Base-by-base conservation (phyloP, 2,329 filamentous ascomycete species). In the Botryotinia convoluta region DNA sequence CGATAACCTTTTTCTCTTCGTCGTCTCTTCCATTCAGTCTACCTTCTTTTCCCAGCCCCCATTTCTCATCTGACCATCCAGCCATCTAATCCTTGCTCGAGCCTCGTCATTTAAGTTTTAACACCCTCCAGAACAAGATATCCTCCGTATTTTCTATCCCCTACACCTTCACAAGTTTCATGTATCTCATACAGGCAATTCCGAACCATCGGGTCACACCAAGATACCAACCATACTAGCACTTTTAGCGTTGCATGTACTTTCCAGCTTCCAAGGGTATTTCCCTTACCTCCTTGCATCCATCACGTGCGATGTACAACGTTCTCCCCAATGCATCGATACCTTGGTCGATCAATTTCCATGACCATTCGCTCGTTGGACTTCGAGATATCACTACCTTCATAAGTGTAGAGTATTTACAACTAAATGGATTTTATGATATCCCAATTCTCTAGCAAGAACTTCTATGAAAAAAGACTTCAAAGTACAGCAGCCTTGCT, bases 181-280 rank as follows among this genome's bases (percentile, higher is more conserved):
- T 20, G 45, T 32, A 65, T 29, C 63, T 20, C 20, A 65, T 32
- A 54, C 44, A 51, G 16, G 45, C 16, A 57, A 37, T 67, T 67
- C 70, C 70, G 39, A 67, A 67, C 61, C 51, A 44, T 67, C 39
- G 70, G 48, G 62, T 45, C 63, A 44, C 37, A 68, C 70, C 20
- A 68, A 59, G 20, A 57, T 26, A 20, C 39, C 4, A 54, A 20
- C 39, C 4, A 54, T 32, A 6, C 44, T 39, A 32, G 29, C 22
- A 44, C n/a, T 18, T 22, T 57, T 67, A 59, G 70, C 26, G 61
- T 59, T 60, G 70, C 70, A 67, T 72, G 7, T 45, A 29, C 32
- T 51, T 72, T 67, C n/a, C 61, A 64, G 44, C 69, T 71, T 71
- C 18, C 69, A 63, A 48, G 69, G 59, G 60, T 61, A 57, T 54